A percentile compares a stretch with the other conserved stretches of the same genome.
Conservation (phyloP, 805 yeast species). For the Crinitomyces ghanaensis region DNA sequence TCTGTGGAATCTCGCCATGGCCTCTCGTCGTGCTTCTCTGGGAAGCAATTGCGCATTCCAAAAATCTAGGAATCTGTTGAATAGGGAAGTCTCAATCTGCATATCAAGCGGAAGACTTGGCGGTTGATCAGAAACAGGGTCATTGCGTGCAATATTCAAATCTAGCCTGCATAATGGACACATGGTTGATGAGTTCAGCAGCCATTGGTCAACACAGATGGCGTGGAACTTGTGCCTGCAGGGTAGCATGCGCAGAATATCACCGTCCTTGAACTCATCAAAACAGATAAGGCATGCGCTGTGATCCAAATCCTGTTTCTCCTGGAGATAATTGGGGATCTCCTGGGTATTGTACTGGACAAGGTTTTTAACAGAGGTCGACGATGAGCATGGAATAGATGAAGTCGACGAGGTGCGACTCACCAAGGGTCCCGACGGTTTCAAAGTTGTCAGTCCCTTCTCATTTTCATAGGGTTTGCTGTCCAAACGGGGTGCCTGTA, state of each 20-base stretch:
- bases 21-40: slow-evolving; percentile 18
- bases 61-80: slow-evolving; percentile 21
- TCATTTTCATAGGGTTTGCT: slow-evolving; percentile 1
- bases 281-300: slow-evolving; percentile 71
- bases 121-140: slow-evolving; percentile 13
- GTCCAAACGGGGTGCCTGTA: background rate
- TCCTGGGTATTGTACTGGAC: too few species aligned
- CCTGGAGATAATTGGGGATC: too few species aligned
- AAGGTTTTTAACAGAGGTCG: too few species aligned
- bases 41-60: slow-evolving; percentile 25
- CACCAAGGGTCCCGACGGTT: too few species aligned
- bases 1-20: slow-evolving; percentile 18
- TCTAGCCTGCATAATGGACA: slow-evolving; percentile 81
- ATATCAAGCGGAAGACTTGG: slow-evolving; percentile 13
- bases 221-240: slow-evolving; percentile 81
- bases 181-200: slow-evolving; percentile 58
- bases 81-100: slow-evolving; percentile 14
- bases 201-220: slow-evolving; percentile 76
- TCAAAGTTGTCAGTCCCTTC: too few species aligned
- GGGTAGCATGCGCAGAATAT: slow-evolving; percentile 50
- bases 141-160: slow-evolving; percentile 22
- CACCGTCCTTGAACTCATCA: slow-evolving; percentile 53
- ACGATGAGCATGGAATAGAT: too few species aligned
- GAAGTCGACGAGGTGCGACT: too few species aligned
- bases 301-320: too few species aligned